Base-by-base conservation (phyloP, 2,329 filamentous ascomycete species). In the Neonectria magnoliae region DNA sequence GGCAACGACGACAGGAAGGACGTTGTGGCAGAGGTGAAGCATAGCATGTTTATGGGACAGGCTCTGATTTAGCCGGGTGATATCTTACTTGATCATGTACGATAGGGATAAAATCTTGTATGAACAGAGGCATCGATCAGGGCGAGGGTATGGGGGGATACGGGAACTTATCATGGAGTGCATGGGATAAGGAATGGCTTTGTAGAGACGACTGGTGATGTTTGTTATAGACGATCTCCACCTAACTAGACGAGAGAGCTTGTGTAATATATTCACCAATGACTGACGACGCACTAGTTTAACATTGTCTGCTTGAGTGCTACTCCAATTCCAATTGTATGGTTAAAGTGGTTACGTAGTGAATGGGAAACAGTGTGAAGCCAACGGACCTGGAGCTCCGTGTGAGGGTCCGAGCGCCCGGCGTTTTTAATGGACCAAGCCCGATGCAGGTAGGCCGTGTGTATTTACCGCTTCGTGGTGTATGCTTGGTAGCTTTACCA, bases 1-100 rank as follows among this genome's bases (percentile, higher is more conserved):
- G 95, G 94, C 66, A 95, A 92, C 78, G 88, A 94, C 67, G 96
- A 98, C 78, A 85, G 96, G 57, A 92, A 91, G 76, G 95, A 98
- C 79, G 88, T 98, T 31, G 94, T 98, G 36, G 89, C 90, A 36
- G 96, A 98, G 79, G 94, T 99, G 22, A 91, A 93, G 79, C 91
- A 96, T 76, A 96, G 90, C 70, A 94, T 94, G 92, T 94, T 90
- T 76, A 91, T 89, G 82, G 92, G 92, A 54, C 90, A 93, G 77
- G 91, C 92, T 44, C 81, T 94, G 73, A 91, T 94, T 63, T 93
- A 85, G 72, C 45, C 20, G 25, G 5, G 36, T 29, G 38, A 45
- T 14, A 50, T 57, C n/a, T 42, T 14, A 22, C 55, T 60, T 58
- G 20, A 45, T 42, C 36, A 51, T 73, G 72, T 73, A 74, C 57